Conservation (phyloP, 352 stramenopile species). For the Phytophthora cactorum region DNA sequence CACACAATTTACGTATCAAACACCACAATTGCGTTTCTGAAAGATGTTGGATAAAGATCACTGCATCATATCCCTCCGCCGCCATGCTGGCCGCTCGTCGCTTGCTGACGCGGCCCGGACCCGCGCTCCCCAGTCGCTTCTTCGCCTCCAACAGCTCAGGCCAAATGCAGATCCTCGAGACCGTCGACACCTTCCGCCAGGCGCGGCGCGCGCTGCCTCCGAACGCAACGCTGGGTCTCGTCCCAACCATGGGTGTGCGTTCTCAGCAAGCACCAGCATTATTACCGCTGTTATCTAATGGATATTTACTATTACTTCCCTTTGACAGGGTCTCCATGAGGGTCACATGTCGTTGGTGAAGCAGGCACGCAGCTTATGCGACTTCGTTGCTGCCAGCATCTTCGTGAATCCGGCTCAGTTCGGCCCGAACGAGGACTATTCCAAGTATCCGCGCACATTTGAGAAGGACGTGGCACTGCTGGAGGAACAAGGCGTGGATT, state of each 20-base stretch:
- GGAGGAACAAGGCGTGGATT: conserved; percentile 86
- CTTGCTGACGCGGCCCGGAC: conserved; percentile 10
- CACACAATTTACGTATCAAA: conserved; percentile 1
- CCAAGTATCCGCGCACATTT: conserved; percentile 97
- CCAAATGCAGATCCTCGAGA: conserved; percentile 64
- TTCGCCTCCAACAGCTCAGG: conserved; percentile 16
- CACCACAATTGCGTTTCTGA: conserved; percentile 2
- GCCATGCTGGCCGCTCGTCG: conserved; percentile 22
- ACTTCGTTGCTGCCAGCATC: conserved; percentile 95
- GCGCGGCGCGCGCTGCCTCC: conserved; percentile 54
- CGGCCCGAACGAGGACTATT: conserved; percentile 97
- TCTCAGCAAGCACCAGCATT: not conserved
- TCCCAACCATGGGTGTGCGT: conserved; percentile 98
- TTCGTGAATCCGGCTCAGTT: conserved; percentile 99
- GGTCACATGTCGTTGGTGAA: conserved; percentile 94
- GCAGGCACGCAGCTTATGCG: conserved; percentile 90
- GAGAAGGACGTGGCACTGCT: conserved; percentile 93
- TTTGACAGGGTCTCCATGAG: conserved; percentile 92
- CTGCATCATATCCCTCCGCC: not conserved
- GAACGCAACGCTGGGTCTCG: conserved; percentile 92
- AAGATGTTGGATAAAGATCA: conserved; percentile 29
- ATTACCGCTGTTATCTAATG: not conserved
- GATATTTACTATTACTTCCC: not conserved
- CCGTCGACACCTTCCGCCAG: conserved; percentile 53
- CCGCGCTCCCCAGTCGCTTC: conserved; percentile 21